Evolutionary conservation across 768 basidiomycete species (phyloP), one percentile per base, ranked within the genome.

Genomic region (Amyloporia xantha): DNA sequence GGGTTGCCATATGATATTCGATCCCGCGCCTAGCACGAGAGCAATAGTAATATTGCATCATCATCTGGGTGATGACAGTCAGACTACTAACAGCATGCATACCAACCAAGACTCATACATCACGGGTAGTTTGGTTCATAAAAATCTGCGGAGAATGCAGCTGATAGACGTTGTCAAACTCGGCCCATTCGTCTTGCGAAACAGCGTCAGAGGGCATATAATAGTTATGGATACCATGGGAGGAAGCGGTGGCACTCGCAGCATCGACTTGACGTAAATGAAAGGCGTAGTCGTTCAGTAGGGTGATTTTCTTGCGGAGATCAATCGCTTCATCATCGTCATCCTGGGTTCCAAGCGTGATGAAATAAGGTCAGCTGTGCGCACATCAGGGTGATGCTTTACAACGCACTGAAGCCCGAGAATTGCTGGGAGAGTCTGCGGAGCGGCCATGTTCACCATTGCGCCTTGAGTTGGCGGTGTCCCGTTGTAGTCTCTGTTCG

Each of bases 111-210:
- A 33, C 24, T 69, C 84, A 59, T 57, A 93, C 89, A 65, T 94
- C 86, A 53, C 92, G 82, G 25, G 84, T 79, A 21, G 79, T 74
- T 59, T 81, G 82, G 57, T 83, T 84, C 70, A 92, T 72, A 57
- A 81, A 82, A 40, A 95, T 74, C 41, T 80, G 84, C 1, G 92
- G 93, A 52, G 80, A 86, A 65, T 96, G 92, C 13, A 92, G 76
- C 59, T 95, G 89, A 61, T 93, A 91, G 21, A 93, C 91, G 58
- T 94, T 88, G 60, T 88, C 84, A 66, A 95, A 97, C 51, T 82
- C 79, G 2, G 76, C 77, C 86, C 81, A 84, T 58, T 90, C 86
- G 20, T 79, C 71, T 23, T 81, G 71, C 10, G 82, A 79, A 27
- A 84, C 75, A 38, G 78, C 75, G 56, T 85, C 82, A 11, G 81